Conservation (phyloP, 768 basidiomycete genomes). For the Clathrus columnatus region DNA sequence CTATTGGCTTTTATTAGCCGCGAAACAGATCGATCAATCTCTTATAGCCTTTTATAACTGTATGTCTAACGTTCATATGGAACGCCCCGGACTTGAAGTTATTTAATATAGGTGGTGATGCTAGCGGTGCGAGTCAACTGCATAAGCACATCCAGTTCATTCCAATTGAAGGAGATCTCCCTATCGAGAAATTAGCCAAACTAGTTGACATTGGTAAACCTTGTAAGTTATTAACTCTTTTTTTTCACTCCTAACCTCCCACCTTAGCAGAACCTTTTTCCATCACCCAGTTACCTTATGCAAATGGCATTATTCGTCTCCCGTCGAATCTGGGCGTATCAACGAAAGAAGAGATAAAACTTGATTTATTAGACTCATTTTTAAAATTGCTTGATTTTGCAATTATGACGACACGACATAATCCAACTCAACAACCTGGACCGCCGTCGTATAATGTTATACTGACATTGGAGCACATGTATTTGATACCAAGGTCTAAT, state of each 20-base stretch:
- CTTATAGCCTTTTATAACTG: constrained; percentile 91
- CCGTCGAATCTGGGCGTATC: constrained; percentile 31
- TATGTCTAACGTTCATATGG: constrained; percentile 24
- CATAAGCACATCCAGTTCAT: constrained; percentile 92
- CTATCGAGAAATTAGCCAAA: constrained; percentile 65
- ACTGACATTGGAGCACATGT: constrained; percentile 74
- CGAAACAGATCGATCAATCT: constrained; percentile 45
- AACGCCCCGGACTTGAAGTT: background rate
- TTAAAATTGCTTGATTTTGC: constrained; percentile 67
- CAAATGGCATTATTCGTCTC: constrained; percentile 68
- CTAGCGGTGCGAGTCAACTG: constrained; percentile 80
- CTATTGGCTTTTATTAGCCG: constrained; percentile 67
- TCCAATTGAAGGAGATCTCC: constrained; percentile 55
- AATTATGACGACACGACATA: constrained; percentile 64
- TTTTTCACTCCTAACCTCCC: background rate
- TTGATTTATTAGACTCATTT: constrained; percentile 50
- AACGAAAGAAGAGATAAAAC: constrained; percentile 38
- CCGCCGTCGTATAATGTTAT: constrained; percentile 77
- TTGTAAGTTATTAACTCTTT: constrained; percentile 33
- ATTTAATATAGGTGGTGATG: constrained; percentile 48
- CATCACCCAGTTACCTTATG: constrained; percentile 59
- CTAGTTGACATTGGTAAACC: constrained; percentile 43
- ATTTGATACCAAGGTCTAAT: constrained; percentile 69
- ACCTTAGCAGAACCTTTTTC: constrained; percentile 58
- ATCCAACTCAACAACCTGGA: constrained; percentile 50